Evolutionary conservation across 2,329 filamentous ascomycete species (phyloP).

Genomic region (Ceratocystis papillata): DNA sequence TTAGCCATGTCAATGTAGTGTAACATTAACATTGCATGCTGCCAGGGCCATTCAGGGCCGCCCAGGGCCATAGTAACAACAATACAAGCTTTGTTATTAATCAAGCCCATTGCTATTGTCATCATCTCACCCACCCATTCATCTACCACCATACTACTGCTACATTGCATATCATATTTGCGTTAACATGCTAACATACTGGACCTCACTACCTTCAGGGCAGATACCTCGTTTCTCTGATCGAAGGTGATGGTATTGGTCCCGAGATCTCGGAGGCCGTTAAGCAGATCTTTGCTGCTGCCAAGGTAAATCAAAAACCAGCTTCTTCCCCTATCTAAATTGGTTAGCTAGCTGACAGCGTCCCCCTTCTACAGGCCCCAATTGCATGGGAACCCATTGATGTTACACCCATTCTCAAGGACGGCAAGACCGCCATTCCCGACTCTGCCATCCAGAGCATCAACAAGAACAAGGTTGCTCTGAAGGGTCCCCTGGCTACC

Average conservation of each 20-base stretch:
- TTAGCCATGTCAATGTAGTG: too few species aligned
- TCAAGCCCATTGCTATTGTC: too few species aligned
- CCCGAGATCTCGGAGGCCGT: slow-evolving; percentile 96
- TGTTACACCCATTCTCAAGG: slow-evolving; percentile 84
- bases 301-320: slow-evolving; percentile 53
- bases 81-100: too few species aligned
- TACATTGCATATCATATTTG: background rate
- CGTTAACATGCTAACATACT: slow-evolving; percentile 13
- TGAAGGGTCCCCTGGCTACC: slow-evolving; percentile 96
- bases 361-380: slow-evolving; percentile 50
- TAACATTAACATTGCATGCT: too few species aligned
- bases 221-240: slow-evolving; percentile 90
- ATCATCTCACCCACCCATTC: too few species aligned
- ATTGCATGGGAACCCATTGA: slow-evolving; percentile 97
- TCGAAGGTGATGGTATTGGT: slow-evolving; percentile 97
- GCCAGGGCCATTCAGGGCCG: too few species aligned
- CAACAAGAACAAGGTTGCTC: slow-evolving; percentile 87
- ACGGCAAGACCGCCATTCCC: slow-evolving; percentile 92
- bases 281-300: slow-evolving; percentile 96
- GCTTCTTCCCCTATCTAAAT: background rate
- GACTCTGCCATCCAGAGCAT: slow-evolving; percentile 89
- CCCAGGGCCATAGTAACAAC: background rate
- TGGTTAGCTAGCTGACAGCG: too few species aligned
- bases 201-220: slow-evolving; percentile 46
- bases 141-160: background rate